phyloP scores from a whole-genome alignment of 306 rosid species.

The Hippophae gyantsensis region DNA sequence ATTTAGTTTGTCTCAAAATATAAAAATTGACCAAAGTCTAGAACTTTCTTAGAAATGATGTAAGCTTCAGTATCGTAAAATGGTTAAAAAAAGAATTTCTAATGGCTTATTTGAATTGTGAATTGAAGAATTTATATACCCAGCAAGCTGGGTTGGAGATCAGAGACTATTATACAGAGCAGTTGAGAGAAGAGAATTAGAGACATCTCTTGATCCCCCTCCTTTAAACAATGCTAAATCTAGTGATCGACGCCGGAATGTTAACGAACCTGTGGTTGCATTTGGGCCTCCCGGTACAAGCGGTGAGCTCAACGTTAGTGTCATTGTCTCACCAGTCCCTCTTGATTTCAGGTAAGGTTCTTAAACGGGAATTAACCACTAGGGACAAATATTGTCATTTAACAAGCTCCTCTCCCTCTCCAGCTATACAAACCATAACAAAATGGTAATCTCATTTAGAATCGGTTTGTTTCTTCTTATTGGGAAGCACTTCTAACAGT shows the following conservation, averaged over 20 bases:
- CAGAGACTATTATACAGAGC: slow-evolving; percentile 71
- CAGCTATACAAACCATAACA: too few relatives aligned
- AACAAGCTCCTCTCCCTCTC: too few relatives aligned
- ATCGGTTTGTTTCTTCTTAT: too few relatives aligned
- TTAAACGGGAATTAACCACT: neutral
- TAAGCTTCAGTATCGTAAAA: too few relatives aligned
- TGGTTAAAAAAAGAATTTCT: neutral
- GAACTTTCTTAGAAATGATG: too few relatives aligned
- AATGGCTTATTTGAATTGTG: neutral
- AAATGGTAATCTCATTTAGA: too few relatives aligned
- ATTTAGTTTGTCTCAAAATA: too few relatives aligned
- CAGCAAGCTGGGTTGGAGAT: slow-evolving; percentile 87
- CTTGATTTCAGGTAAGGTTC: slow-evolving; percentile 64
- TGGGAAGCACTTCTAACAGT: too few relatives aligned
- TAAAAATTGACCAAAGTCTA: too few relatives aligned
- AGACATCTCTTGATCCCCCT: slow-evolving; percentile 76
- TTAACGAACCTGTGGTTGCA: slow-evolving; percentile 65
- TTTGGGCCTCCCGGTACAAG: slow-evolving; percentile 80
- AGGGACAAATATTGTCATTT: too few relatives aligned
- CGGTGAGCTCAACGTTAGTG: slow-evolving; percentile 89
- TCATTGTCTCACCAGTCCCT: slow-evolving; percentile 68
- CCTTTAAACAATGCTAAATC: slow-evolving; percentile 26
- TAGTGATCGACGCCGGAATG: slow-evolving; percentile 29
- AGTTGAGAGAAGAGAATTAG: slow-evolving; percentile 54
- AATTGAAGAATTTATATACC: slow-evolving; percentile 66